Percentiles rank a stretch among this genome's conserved stretches.
phyloP scores from a whole-genome alignment of 73 alveolate species.

The Durusdinium trenchii region DNA sequence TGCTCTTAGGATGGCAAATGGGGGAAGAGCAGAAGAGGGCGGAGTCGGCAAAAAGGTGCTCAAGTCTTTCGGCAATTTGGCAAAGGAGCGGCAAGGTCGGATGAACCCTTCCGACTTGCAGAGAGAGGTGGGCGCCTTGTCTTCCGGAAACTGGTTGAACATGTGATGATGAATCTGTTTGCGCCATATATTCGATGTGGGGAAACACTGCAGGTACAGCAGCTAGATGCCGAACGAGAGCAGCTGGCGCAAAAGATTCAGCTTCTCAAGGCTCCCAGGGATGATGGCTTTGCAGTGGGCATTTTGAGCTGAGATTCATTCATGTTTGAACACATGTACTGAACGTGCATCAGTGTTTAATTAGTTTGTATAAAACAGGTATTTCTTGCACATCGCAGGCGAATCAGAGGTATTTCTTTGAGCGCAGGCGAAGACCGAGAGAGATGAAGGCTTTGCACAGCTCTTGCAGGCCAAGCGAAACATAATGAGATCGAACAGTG shows the following conservation, averaged over 20 bases:
- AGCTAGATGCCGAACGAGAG: conserved; percentile 98
- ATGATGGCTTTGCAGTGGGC: neutral
- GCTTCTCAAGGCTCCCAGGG: conserved; percentile 96
- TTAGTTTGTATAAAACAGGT: no score
- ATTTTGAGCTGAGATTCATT: neutral
- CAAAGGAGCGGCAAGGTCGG: conserved; percentile 97
- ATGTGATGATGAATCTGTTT: no score
- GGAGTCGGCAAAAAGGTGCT: no score
- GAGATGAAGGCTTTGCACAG: conserved; percentile 84
- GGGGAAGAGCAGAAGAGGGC: no score
- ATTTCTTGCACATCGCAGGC: neutral
- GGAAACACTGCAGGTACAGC: conserved; percentile 97
- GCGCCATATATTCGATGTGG: no score
- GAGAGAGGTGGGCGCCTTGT: no score
- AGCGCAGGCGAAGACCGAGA: conserved; percentile 80
- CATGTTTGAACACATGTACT: no score
- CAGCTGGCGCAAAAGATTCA: conserved; percentile 98
- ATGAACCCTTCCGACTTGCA: conserved; percentile 98
- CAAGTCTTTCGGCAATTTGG: neutral
- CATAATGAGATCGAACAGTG: no score
- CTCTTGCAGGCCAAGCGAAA: conserved; percentile 79
- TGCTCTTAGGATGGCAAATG: no score
- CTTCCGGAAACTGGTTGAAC: no score
- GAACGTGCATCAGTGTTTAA: no score
- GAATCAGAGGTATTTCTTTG: neutral